A percentile compares a stretch with the other conserved stretches of the same genome.
phyloP scores from a whole-genome alignment of 2,329 filamentous ascomycete genomes.

The Colletotrichum gloeosporioides region DNA sequence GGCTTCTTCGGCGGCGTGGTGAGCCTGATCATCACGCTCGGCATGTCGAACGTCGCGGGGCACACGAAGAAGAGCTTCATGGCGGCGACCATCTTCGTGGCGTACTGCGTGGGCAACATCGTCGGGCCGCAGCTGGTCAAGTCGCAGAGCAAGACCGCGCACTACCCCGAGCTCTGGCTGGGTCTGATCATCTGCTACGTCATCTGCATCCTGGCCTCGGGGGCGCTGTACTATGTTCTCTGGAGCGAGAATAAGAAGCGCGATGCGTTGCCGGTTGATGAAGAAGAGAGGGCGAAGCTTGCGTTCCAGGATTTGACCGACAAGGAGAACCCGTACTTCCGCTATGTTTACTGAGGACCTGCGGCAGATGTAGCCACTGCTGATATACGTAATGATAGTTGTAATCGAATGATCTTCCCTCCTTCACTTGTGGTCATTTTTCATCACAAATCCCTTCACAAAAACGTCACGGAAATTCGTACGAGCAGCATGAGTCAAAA shows the following conservation, averaged over 20 bases:
- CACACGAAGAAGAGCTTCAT: conserved; percentile 82
- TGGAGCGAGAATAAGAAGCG: conserved; percentile 62
- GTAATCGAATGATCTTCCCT: background rate
- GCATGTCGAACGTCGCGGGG: conserved; percentile 73
- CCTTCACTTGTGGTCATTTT: background rate
- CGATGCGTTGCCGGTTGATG: conserved; percentile 54
- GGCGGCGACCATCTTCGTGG: conserved; percentile 75
- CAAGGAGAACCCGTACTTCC: conserved; percentile 71
- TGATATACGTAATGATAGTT: background rate
- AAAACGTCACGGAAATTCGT: background rate
- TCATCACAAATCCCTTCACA: too few species aligned
- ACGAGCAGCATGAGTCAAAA: background rate
- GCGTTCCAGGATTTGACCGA: conserved; percentile 75
- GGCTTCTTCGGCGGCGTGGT: conserved; percentile 77
- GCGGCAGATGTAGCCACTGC: background rate
- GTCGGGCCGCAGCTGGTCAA: conserved; percentile 75
- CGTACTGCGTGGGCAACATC: conserved; percentile 79
- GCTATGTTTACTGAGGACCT: conserved; percentile 50
- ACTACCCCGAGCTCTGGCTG: conserved; percentile 76
- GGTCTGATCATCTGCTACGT: conserved; percentile 72
- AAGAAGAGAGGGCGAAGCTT: conserved; percentile 66
- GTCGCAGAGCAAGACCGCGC: conserved; percentile 66
- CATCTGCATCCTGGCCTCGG: conserved; percentile 67
- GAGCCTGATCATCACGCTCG: conserved; percentile 57
- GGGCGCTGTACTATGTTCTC: conserved; percentile 63